Base-by-base conservation (phyloP, 2,329 filamentous ascomycete genomes). In the Atkinsonella hypoxylon region DNA sequence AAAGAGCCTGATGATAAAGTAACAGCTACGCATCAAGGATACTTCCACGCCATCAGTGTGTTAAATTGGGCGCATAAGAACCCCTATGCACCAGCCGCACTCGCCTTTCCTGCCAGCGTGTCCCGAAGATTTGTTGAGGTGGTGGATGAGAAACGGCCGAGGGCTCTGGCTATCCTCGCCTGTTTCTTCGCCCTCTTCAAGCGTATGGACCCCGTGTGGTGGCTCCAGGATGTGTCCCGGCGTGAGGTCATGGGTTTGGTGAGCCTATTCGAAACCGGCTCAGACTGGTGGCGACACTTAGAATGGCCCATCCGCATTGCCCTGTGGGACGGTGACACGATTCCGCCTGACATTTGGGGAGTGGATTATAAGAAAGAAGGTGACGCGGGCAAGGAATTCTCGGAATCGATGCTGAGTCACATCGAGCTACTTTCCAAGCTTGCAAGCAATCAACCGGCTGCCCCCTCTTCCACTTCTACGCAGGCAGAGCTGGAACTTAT, bases 171-270 rank as follows among this genome's bases (percentile, higher is more conserved):
- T 32, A 79, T 84, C 36, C 71, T 85, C 1, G 81, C 81, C 7
- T 81, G 78, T 61, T 85, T 83, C 62, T 84, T 84, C 58, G 81
- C 79, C 30, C 67, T 84, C 38, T 69, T 86, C 45, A 82, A 82
- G 59, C 74, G 74, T 34, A 70, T 84, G 54, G 77, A 83, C 53
- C 64, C 71, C 15, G 69, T 81, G 15, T 88, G 84, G 84, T 88
- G 84, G 83, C 68, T 87, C 30, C 74, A 80, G 18, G 81, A 83
- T 39, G 82, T 85, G 58, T 77, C 82, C 8, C 74, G 76, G 15
- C 75, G 79, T 50, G 79, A 87, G 57, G 78, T 87, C 15, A 76
- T 79, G 60, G 81, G 82, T 18, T 73, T 85, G 22, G 73, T 80
- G 18, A 74, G 73, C 36, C 64, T 81, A 36, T 81, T 82, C 60